Percentiles rank a stretch among this genome's conserved stretches.
Conservation (phyloP, 1,284 basidiomycete genomes). For the Ustilago sp. region DNA sequence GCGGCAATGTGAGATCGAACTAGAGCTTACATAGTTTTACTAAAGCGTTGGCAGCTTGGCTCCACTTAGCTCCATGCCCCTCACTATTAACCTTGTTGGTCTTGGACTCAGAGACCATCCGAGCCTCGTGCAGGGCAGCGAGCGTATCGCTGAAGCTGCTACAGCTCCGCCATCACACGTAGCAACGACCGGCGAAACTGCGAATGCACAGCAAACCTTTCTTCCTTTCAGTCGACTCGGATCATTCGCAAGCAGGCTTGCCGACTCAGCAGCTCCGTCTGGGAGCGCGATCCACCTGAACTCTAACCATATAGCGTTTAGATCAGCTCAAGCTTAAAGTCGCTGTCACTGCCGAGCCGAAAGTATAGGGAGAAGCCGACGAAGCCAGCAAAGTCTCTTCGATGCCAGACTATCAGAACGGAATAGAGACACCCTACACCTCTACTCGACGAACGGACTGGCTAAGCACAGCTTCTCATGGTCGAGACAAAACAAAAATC, state of each 20-base stretch:
- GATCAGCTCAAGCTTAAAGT: background rate
- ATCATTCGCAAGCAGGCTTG: background rate
- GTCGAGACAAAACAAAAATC: background rate
- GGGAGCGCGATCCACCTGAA: background rate
- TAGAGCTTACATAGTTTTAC: no score
- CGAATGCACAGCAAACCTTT: constrained; percentile 18
- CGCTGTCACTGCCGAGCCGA: background rate
- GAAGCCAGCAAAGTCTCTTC: background rate
- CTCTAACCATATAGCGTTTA: background rate
- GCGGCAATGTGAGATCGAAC: no score
- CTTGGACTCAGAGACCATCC: background rate
- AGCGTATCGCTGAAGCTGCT: background rate
- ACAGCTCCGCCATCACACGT: background rate
- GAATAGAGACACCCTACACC: background rate
- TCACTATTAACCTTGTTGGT: background rate
- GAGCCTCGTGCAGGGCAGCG: constrained; percentile 6
- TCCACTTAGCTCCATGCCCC: background rate
- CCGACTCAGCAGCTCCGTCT: background rate
- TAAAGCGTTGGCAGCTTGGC: background rate
- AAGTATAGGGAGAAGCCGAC: background rate
- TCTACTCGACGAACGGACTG: constrained; percentile 3
- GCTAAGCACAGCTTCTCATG: background rate
- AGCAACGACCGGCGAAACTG: background rate
- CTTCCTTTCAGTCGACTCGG: constrained; percentile 11
- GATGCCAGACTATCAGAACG: constrained; percentile 17